A percentile compares a stretch with the other conserved stretches of the same genome.
Evolutionary conservation across 2,329 filamentous ascomycete species (phyloP).

Genomic region (Aspergillus uvarum): DNA sequence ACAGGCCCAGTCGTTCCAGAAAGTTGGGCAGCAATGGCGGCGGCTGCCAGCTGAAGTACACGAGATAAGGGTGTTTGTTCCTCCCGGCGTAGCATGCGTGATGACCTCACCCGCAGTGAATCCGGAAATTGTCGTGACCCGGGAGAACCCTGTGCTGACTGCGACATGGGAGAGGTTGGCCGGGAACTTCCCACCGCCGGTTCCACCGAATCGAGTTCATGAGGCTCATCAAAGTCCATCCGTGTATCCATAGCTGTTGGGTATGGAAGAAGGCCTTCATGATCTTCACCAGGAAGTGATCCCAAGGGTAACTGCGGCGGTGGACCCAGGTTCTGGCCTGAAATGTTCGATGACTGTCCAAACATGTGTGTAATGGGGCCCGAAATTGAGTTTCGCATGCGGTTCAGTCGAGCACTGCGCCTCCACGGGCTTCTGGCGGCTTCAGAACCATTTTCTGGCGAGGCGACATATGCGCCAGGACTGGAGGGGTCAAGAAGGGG

Average conservation of each 20-base stretch:
- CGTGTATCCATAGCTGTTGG: slow-evolving; percentile 41
- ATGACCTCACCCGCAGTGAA: slow-evolving; percentile 53
- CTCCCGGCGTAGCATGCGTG: slow-evolving; percentile 54
- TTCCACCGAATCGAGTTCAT: slow-evolving; percentile 46
- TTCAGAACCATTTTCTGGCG: slow-evolving; percentile 28
- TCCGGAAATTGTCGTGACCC: slow-evolving; percentile 42
- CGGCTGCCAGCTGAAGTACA: slow-evolving; percentile 62
- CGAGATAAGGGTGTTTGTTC: slow-evolving; percentile 64
- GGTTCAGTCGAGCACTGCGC: slow-evolving; percentile 41
- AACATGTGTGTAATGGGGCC: slow-evolving; percentile 47
- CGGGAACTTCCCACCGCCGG: slow-evolving; percentile 34
- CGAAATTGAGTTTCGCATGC: slow-evolving; percentile 46
- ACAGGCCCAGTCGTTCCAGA: slow-evolving; percentile 60
- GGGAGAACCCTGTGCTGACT: slow-evolving; percentile 31
- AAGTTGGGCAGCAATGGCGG: slow-evolving; percentile 63
- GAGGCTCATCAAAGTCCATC: slow-evolving; percentile 41
- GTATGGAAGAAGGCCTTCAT: slow-evolving; percentile 36
- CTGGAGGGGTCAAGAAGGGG: slow-evolving; percentile 26
- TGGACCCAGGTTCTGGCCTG: slow-evolving; percentile 25
- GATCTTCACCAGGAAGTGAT: slow-evolving; percentile 31
- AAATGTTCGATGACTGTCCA: slow-evolving; percentile 33
- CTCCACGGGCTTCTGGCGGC: slow-evolving; percentile 39
- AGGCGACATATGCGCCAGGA: background rate
- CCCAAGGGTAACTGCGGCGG: slow-evolving; percentile 32
- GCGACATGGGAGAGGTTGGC: slow-evolving; percentile 28